Evolutionary conservation across 192 early-diverging fungal genomes (phyloP), one percentile per base, ranked within the genome.

Genomic region (Oehlia diaphana): DNA sequence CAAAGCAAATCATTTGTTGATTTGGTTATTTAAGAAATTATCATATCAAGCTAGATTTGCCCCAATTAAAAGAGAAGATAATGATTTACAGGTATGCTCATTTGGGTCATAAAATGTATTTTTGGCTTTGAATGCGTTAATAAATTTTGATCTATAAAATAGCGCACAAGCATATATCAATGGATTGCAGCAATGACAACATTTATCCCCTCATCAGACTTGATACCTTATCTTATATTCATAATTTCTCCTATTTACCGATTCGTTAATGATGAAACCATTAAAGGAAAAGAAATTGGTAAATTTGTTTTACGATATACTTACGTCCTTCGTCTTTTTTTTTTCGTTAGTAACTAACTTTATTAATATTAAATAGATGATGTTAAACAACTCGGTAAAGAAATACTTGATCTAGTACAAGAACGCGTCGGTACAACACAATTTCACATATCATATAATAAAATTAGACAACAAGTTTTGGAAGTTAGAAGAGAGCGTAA

Each of bases 121-220:
- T 37, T 74, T 26, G 23, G 42, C 53, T 49, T 21, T 53, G n/a
- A 47, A 72, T 2, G 53, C n/a, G 10, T 26, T 71, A 78, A 76
- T 77, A 83, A 35, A 0, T n/a, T 74, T 80, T 77, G 79, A 83
- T 49, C 63, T 69, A 73, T 67, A 86, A 71, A 47, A 68, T 87
- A 96, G 91, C 88, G 95, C 65, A 89, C 87, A 33, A 92, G 87
- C 68, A 89, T 95, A n/a, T 98, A 96, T 87, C 91, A 96, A 80
- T 96, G 92, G 90, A 96, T 95, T 87, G 97, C 96, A 39, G 96
- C 96, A 12, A 91, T 97, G 82, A 84, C 88, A 37, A 88, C 88
- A 19, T 84, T 90, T n/a, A 84, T 97, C 13, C 87, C 89, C 3
- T 58, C 89, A 13, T 72, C 85, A 2, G 84, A 92, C 21, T 81